A percentile compares a stretch with the other conserved stretches of the same genome.
Conservation (phyloP, 1,284 basidiomycete species). For the Testicularia cyperi region DNA sequence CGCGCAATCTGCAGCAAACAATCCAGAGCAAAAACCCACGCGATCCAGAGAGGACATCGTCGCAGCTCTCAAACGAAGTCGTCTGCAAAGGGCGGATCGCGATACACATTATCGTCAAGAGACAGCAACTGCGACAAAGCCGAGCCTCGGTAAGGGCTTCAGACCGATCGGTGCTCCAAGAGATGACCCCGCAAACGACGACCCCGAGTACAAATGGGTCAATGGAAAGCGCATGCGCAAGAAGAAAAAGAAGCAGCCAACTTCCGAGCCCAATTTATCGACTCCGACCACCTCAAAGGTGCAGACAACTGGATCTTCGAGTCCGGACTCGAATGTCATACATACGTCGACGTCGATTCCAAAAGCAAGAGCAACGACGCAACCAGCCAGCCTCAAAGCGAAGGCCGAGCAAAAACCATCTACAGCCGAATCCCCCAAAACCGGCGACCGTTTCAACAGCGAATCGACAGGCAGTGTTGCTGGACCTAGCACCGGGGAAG, state of each 20-base stretch:
- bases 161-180: slow-evolving; percentile 68
- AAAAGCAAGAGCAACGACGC: neutral
- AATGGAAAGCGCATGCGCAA: slow-evolving; percentile 62
- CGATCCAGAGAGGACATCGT: slow-evolving; percentile 69
- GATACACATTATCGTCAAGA: too few species aligned
- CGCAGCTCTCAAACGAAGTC: slow-evolving; percentile 72
- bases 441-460: neutral
- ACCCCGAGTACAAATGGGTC: slow-evolving; percentile 48
- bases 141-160: slow-evolving; percentile 70
- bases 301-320: too few species aligned
- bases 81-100: slow-evolving; percentile 46
- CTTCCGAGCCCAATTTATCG: neutral
- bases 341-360: neutral
- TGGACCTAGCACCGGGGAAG: too few species aligned
- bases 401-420: neutral
- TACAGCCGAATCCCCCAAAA: neutral
- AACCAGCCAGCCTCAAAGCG: neutral
- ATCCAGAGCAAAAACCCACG: slow-evolving; percentile 29
- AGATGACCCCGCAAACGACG: slow-evolving; percentile 63
- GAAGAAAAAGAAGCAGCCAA: slow-evolving; percentile 61
- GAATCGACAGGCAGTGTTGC: neutral
- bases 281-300: too few species aligned
- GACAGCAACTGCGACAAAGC: slow-evolving; percentile 65
- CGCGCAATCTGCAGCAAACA: too few species aligned
- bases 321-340: too few species aligned